Evolutionary conservation across 306 rosid species (phyloP), one percentile per base, ranked within the genome.

Genomic region (Heteromeles arbutifolia): DNA sequence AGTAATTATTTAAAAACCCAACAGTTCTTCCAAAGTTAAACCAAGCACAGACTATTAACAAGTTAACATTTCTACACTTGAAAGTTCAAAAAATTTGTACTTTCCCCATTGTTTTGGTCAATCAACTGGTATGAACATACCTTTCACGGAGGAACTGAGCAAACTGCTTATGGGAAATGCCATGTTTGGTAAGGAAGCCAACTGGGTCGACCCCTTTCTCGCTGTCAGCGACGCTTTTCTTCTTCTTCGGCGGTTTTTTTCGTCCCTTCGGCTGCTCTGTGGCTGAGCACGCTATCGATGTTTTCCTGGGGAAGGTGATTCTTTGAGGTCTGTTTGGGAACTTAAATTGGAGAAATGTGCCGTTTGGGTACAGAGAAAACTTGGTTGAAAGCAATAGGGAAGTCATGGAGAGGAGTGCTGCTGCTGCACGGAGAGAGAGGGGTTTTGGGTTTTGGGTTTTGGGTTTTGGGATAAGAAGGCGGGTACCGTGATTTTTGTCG

Each of bases 121-220:
- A 58, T 74, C 44, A 81, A 77, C 31, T 22, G 17, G 8, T 4
- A 41, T 15, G 45, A 52, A 17, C n/a, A 44, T 65, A 87, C 98
- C 98, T 95, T 82, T 92, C 98, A 59, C 97, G 97, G 63, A 92
- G 96, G 77, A 88, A 95, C 88, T 85, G 96, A 44, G 89, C 89
- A 70, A 95, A 90, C 53, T 83, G 87, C 80, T 90, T 92, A 66
- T 95, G 92, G 78, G 95, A 79, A 87, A 95, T 83, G 70, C 93
- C 96, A 52, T 84, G 86, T 84, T 88, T 89, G 65, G 86, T 82
- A 26, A 95, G 96, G 79, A 95, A 92, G 11, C 97, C 97, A 74
- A 84, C 97, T 25, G 97, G 96, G 88, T 90, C 92, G 14, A 79
- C 70, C 48, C 97, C 95, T 77, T 86, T 90, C 41, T 87, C 95